Base-by-base conservation (phyloP, 2,329 filamentous ascomycete genomes). In the Colletotrichum tabaci region DNA sequence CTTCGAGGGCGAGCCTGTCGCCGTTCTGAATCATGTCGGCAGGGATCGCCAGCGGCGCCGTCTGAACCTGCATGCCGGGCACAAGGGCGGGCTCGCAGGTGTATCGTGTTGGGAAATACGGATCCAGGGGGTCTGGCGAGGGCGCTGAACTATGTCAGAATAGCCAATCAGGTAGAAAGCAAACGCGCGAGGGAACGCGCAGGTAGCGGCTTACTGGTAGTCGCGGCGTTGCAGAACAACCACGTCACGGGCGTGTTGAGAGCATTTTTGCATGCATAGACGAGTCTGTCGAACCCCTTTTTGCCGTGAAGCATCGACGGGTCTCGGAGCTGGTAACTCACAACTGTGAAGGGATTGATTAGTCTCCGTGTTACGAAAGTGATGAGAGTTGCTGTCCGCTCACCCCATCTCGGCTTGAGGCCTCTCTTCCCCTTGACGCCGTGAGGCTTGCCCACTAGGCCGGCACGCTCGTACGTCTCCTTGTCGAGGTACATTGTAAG, bases 251-350 rank as follows among this genome's bases (percentile, higher is more conserved):
- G 89, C 55, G 86, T 82, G 60, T 87, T 89, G 26, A 98, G 85
- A 26, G 94, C 94, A 74, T 94, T 94, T 76, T 92, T 91, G 80
- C 91, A 94, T 16, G 94, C 94, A 86, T 93, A 93, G 8, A 92
- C 80, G 16, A 98, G 84, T 56, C 94, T 87, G 73, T 95, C 92
- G 77, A 97, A 98, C 0, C 91, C 92, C 74, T 93, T 95, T 80
- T 94, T 96, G 4, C 95, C 95, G 65, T 91, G 92, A 9, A 94
- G 80, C 94, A 98, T 98, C 0, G 91, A 91, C 0, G 91, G 88
- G 6, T 87, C 85, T 21, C 91, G 89, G 38, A 99, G 87, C 71
- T 98, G 91, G 61, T 93, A 86, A 76, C 96, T 90, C 56, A 98
- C 89, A 38, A 92, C 93, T 96, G 68, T 16, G 15, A 4, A 15